These are phyloP conservation scores for Mycena rebaudengoi DNA, from an alignment of 768 basidiomycete genomes.

Conservation along the genomic window DNA sequence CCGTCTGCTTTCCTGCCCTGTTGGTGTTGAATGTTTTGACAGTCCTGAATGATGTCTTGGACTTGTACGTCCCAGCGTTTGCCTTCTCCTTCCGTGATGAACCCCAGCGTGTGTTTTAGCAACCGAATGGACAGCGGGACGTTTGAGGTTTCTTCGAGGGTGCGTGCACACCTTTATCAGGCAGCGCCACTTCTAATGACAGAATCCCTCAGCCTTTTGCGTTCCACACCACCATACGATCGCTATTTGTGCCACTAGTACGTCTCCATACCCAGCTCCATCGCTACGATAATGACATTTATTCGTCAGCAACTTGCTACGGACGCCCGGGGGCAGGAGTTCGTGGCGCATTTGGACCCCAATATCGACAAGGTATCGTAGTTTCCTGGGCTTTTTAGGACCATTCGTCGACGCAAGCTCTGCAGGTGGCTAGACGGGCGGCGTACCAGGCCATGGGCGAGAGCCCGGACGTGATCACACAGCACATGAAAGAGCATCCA, in stretches of 20 bases:
- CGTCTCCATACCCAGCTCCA: neutral
- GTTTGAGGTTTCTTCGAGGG: conserved; percentile 74
- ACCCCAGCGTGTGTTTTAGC: conserved; percentile 43
- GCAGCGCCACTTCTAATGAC: neutral
- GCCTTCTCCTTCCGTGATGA: neutral
- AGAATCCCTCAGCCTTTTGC: conserved; percentile 69
- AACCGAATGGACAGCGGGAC: conserved; percentile 89
- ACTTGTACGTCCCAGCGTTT: conserved; percentile 61
- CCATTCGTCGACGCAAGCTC: neutral
- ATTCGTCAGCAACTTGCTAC: conserved; percentile 61
- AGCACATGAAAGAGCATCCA: conserved; percentile 54
- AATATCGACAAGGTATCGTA: conserved; percentile 69
- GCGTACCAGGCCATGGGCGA: conserved; percentile 69
- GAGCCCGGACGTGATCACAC: conserved; percentile 46
- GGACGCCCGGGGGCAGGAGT: conserved; percentile 69
- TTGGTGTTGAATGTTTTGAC: conserved; percentile 52
- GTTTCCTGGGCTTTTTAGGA: neutral
- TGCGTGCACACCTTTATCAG: conserved; percentile 31
- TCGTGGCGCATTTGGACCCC: conserved; percentile 74
- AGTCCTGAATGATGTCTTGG: conserved; percentile 73
- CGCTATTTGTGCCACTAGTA: conserved; percentile 70
- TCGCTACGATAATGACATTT: neutral
- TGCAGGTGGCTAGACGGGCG: conserved; percentile 65
- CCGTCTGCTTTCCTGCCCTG: neutral
- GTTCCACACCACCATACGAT: conserved; percentile 81